Conservation (phyloP, 169 alveolate species). For the Eimeria acervulina region DNA sequence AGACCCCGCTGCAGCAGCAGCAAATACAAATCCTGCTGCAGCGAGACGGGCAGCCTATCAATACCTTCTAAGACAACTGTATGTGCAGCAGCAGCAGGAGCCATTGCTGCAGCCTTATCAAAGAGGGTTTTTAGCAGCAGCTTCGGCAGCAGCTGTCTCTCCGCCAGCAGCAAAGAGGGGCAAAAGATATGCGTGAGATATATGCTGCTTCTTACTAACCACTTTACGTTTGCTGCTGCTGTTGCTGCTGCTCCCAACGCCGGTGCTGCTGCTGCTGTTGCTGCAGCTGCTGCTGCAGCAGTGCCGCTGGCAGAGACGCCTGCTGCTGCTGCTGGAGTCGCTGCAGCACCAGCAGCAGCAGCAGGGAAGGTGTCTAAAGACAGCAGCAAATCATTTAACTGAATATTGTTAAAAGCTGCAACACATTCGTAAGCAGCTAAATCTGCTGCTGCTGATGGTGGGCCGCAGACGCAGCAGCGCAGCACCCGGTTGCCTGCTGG, state of each 20-base stretch:
- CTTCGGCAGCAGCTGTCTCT: not conserved
- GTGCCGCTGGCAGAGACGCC: not conserved
- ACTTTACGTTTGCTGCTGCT: constrained; percentile 8
- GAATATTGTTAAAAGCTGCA: not conserved
- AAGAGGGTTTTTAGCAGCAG: not conserved
- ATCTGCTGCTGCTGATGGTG: constrained; percentile 59
- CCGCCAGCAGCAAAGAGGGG: not conserved
- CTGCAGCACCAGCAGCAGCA: constrained; percentile 6
- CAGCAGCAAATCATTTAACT: not conserved
- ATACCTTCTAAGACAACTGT: not conserved
- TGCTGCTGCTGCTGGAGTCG: constrained; percentile 19
- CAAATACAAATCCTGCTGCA: too few species aligned
- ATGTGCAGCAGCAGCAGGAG: constrained; percentile 15
- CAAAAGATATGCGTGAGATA: not conserved
- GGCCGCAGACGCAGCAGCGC: constrained; percentile 53
- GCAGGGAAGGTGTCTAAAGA: not conserved
- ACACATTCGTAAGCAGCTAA: not conserved
- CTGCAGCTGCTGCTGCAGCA: constrained; percentile 36
- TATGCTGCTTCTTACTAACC: not conserved
- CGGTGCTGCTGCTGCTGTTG: constrained; percentile 45
- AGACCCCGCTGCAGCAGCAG: too few species aligned
- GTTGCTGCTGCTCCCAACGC: constrained; percentile 2
- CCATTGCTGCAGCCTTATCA: not conserved
- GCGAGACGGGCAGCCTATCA: not conserved
- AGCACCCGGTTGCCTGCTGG: not conserved